phyloP scores from a whole-genome alignment of 108 stramenopile species.

The Skeletonema tropicum region DNA sequence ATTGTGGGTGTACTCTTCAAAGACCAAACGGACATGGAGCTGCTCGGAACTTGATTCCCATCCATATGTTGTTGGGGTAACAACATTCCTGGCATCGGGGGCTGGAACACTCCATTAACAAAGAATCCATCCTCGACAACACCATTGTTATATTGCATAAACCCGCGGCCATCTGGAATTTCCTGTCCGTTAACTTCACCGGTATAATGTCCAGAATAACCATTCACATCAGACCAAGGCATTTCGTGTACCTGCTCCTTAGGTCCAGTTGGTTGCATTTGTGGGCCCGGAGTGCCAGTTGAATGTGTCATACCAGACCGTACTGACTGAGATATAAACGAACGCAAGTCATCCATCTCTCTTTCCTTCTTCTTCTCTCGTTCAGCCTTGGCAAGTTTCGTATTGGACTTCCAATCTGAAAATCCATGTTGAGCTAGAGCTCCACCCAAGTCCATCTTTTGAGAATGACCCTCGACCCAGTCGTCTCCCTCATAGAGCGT shows the following conservation, averaged over 20 bases:
- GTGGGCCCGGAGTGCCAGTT: background rate
- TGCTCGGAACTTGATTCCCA: conserved; percentile 17
- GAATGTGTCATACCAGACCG: background rate
- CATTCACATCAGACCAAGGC: conserved; percentile 52
- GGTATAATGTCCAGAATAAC: conserved; percentile 42
- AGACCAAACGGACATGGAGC: conserved; percentile 40
- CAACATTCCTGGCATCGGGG: background rate
- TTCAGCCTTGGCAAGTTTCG: conserved; percentile 8
- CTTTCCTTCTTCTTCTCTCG: conserved; percentile 22
- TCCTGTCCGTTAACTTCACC: conserved; percentile 30
- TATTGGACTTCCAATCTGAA: conserved; percentile 18
- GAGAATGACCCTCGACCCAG: conserved; percentile 45
- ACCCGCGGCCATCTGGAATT: conserved; percentile 41
- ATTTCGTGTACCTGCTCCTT: conserved; percentile 25
- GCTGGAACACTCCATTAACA: conserved; percentile 50
- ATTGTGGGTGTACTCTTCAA: conserved; percentile 44
- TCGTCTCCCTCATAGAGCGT: conserved; percentile 47
- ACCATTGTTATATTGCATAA: conserved; percentile 45
- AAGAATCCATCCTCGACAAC: conserved; percentile 44
- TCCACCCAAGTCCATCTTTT: conserved; percentile 10
- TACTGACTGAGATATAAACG: conserved; percentile 2
- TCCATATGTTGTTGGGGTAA: background rate
- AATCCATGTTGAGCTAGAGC: conserved; percentile 15
- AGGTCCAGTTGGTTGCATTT: background rate
- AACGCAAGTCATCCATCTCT: conserved; percentile 17